Evolutionary conservation across 2,329 filamentous ascomycete species (phyloP).

Genomic region (Paradendryphiella salina): DNA sequence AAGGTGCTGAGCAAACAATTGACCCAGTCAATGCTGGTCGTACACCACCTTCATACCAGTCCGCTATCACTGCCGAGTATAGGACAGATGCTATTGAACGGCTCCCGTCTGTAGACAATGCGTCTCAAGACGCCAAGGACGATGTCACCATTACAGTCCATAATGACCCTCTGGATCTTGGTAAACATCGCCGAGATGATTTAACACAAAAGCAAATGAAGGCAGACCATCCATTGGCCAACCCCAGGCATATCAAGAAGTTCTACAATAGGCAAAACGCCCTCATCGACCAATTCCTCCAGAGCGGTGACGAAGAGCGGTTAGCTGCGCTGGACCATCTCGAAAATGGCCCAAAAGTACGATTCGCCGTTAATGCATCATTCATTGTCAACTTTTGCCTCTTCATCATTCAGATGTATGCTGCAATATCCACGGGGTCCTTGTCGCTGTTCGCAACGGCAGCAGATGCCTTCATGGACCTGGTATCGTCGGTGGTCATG

Average conservation of each 20-base stretch:
- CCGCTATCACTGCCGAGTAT: conserved; percentile 24
- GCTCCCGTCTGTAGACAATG: conserved; percentile 25
- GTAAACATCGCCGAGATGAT: conserved; percentile 40
- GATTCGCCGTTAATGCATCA: conserved; percentile 46
- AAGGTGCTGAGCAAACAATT: conserved; percentile 36
- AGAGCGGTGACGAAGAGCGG: conserved; percentile 60
- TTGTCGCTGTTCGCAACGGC: conserved; percentile 67
- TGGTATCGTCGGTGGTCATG: conserved; percentile 67
- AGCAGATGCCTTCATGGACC: conserved; percentile 68
- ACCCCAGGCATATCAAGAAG: conserved; percentile 29
- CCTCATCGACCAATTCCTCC: conserved; percentile 55
- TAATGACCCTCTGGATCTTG: conserved; percentile 46
- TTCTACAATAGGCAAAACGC: conserved; percentile 50
- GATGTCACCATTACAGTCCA: conserved; percentile 21
- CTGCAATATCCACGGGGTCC: conserved; percentile 61
- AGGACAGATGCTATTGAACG: conserved; percentile 32
- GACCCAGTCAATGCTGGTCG: conserved; percentile 29
- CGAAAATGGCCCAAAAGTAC: conserved; percentile 51
- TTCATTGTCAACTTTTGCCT: conserved; percentile 51
- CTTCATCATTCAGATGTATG: conserved; percentile 63
- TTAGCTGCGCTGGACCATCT: conserved; percentile 56
- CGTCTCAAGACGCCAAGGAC: conserved; percentile 30
- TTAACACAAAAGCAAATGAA: conserved; percentile 54
- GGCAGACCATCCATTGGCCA: conserved; percentile 22
- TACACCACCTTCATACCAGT: conserved; percentile 29